phyloP scores from a whole-genome alignment of 345 rosid genomes.

The Euphorbia lathyris region DNA sequence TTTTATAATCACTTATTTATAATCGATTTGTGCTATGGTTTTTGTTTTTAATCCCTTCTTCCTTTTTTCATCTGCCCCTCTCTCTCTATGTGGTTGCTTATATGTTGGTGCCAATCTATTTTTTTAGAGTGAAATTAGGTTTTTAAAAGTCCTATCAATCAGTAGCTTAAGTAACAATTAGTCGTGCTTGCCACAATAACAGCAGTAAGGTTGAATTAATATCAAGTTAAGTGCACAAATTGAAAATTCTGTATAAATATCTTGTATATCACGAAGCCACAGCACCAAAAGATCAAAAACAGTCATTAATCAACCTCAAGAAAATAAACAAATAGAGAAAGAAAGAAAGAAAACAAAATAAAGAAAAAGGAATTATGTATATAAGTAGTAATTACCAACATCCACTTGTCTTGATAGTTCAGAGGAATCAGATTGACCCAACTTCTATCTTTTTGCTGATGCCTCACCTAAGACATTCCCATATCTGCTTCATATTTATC shows the following conservation, averaged over 20 bases:
- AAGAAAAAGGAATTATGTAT: conserved; percentile 13
- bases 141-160: neutral
- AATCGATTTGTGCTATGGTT: too few relatives aligned
- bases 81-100: too few relatives aligned
- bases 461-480: conserved; percentile 42
- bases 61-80: too few relatives aligned
- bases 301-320: conserved; percentile 21
- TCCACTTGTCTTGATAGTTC: conserved; percentile 46
- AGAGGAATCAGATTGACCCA: conserved; percentile 47
- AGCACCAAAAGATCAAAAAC: conserved; percentile 18
- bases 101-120: too few relatives aligned
- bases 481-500: conserved; percentile 70
- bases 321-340: too few relatives aligned
- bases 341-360: too few relatives aligned
- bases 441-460: conserved; percentile 63
- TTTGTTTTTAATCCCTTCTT: too few relatives aligned
- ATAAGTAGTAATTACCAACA: conserved; percentile 83
- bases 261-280: neutral
- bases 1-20: too few relatives aligned
- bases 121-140: neutral
- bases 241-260: neutral
- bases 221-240: neutral
- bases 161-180: neutral
- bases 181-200: neutral
- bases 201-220: neutral